Evolutionary conservation across 2,329 filamentous ascomycete species (phyloP), one percentile per base, ranked within the genome.

Genomic region (Clonostachys byssicola): DNA sequence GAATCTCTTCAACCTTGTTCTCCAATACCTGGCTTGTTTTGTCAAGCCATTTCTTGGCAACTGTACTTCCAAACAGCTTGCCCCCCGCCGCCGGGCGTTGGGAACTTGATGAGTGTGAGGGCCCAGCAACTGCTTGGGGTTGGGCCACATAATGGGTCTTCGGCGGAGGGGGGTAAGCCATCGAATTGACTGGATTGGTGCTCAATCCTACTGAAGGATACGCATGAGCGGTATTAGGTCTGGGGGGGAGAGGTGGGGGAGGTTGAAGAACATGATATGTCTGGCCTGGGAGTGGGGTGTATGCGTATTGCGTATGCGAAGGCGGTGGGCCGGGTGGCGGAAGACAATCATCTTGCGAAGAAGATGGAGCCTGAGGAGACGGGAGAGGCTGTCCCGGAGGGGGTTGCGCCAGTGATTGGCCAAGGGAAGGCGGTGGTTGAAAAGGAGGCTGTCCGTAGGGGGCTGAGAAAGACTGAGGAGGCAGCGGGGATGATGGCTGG

Each of bases 131-230:
- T 7, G 34, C 30, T 16, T 47, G 46, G 33, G 59, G 56, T 33
- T 47, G 41, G n/a, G 60, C 61, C 5, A 49, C 51, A 42, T 63
- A 63, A 42, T 59, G 52, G 9, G 59, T 64, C 51, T 58, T 63
- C 5, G 64, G 63, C 10, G 64, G 63, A 18, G 57, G 59, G 16
- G 62, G 64, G 45, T 58, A 66, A 40, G 50, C 50, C 43, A 56
- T 58, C 13, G 55, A 56, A 10, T 16, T 12, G 6, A 16, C 33
- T 12, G 54, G 54, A 34, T 51, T 45, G 35, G 54, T 42, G 23
- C 54, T 50, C 53, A 50, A 59, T 20, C 47, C 62, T 49, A 45
- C 23, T 47, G 52, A 43, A 20, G 33, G 10, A 13, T 14, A 12
- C n/a, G 30, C 30, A 18, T 44, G 10, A 18, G 46, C 23, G 6